phyloP scores from a whole-genome alignment of 2,329 filamentous ascomycete species.

The Aspergillus quadricinctus region DNA sequence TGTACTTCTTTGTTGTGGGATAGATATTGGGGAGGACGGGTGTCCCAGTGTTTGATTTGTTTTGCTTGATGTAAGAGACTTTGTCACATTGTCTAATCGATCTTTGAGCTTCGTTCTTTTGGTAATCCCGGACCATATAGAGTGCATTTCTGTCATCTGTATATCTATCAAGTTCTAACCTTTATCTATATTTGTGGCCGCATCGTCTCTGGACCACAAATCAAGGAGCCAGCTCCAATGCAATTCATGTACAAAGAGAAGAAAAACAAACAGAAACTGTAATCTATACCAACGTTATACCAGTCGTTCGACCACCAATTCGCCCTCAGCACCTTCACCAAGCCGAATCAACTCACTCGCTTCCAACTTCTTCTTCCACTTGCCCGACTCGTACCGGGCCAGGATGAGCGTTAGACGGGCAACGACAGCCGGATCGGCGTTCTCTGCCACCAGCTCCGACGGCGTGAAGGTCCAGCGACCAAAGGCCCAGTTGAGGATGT shows the following conservation, averaged over 20 bases:
- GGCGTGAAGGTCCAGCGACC: slow-evolving; percentile 88
- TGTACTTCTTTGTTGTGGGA: slow-evolving; percentile 6
- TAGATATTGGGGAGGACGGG: neutral
- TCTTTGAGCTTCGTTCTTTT: neutral
- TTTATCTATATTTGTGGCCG: neutral
- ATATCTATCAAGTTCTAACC: neutral
- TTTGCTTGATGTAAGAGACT: slow-evolving; percentile 3
- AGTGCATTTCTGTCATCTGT: neutral
- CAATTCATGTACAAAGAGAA: slow-evolving; percentile 1
- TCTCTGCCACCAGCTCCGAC: slow-evolving; percentile 36
- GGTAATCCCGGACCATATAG: neutral
- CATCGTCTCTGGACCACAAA: neutral
- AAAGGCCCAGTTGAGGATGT: slow-evolving; percentile 98
- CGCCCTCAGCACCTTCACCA: slow-evolving; percentile 15
- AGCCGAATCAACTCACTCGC: slow-evolving; percentile 34
- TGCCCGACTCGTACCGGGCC: slow-evolving; percentile 43
- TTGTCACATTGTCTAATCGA: neutral
- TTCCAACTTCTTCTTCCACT: slow-evolving; percentile 48
- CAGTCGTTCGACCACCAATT: slow-evolving; percentile 33
- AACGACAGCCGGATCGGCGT: slow-evolving; percentile 27
- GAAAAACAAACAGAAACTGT: slow-evolving; percentile 2
- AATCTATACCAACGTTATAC: slow-evolving; percentile 15
- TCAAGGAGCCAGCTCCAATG: slow-evolving; percentile 15
- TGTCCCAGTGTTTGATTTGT: slow-evolving; percentile 3
- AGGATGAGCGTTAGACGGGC: slow-evolving; percentile 45